Conservation (phyloP, 2,329 filamentous ascomycete genomes). For the Colletotrichum tanaceti region DNA sequence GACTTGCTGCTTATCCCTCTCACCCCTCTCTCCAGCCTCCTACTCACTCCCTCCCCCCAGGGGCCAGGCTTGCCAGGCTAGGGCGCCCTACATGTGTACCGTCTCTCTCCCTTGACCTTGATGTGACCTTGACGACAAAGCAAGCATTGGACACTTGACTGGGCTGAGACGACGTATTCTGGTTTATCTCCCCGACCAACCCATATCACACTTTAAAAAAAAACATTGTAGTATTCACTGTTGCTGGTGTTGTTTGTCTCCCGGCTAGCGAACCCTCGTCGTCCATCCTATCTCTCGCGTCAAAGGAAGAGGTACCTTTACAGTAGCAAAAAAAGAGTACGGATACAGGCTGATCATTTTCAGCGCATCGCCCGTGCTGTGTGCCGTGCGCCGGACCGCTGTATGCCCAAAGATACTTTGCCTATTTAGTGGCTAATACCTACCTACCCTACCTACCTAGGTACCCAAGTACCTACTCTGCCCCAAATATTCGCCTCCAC, state of each 20-base stretch:
- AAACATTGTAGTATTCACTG: too few relatives aligned
- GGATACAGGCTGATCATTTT: neutral
- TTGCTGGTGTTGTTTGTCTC: neutral
- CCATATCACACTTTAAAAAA: neutral
- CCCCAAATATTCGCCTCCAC: constrained; percentile 41
- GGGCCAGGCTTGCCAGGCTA: too few relatives aligned
- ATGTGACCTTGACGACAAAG: neutral
- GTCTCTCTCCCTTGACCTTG: neutral
- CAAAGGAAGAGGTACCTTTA: neutral
- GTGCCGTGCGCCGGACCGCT: neutral
- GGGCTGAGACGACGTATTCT: neutral
- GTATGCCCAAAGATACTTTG: neutral
- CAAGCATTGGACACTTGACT: neutral
- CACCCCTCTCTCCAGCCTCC: constrained; percentile 2
- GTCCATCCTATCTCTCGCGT: neutral
- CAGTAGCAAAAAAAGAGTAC: too few relatives aligned
- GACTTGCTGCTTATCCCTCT: constrained; percentile 43
- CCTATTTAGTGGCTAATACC: too few relatives aligned
- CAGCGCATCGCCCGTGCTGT: neutral
- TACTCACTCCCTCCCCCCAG: neutral
- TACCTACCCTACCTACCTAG: neutral
- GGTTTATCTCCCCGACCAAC: neutral
- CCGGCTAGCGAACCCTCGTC: neutral
- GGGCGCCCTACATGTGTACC: too few relatives aligned
- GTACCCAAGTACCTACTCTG: constrained; percentile 4